Percentiles rank a stretch among this genome's conserved stretches.
These are phyloP conservation scores for Sanghuangporus baumii DNA, from an alignment of 1,284 basidiomycete genomes.

Conservation along the genomic window DNA sequence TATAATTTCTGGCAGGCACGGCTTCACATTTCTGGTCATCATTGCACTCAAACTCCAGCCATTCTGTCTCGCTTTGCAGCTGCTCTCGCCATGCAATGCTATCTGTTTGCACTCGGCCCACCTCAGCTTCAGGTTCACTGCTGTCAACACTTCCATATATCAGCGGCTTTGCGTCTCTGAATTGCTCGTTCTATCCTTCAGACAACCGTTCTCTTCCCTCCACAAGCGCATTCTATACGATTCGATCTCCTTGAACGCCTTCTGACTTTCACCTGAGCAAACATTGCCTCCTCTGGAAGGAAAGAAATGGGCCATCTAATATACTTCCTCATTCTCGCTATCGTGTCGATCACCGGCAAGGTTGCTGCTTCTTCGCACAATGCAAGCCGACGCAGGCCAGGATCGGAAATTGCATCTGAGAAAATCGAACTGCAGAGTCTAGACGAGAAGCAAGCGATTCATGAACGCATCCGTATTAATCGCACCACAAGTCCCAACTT, in stretches of 20 bases:
- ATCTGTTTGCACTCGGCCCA: background rate
- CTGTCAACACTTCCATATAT: background rate
- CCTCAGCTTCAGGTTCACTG: background rate
- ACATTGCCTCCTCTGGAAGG: background rate
- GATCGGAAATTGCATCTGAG: background rate
- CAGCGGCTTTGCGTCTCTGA: background rate
- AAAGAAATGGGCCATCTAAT: background rate
- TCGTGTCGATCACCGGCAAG: background rate
- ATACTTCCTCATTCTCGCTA: constrained; percentile 6
- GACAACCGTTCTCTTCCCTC: background rate
- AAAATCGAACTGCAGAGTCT: background rate
- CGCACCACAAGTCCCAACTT: background rate
- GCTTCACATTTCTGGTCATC: background rate
- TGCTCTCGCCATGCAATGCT: background rate
- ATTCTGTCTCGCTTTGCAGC: background rate
- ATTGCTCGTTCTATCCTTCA: background rate
- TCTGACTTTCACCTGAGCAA: background rate
- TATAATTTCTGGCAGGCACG: too few species aligned
- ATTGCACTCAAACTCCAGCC: background rate
- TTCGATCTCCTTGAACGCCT: background rate
- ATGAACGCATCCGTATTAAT: background rate
- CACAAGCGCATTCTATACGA: background rate
- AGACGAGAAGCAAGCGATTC: constrained; percentile 2
- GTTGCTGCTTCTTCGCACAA: background rate
- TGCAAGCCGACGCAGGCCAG: background rate